Percentiles rank a stretch among this genome's conserved stretches.
Evolutionary conservation across 805 yeast species (phyloP).

Genomic region (Lipomyces mesembrius): DNA sequence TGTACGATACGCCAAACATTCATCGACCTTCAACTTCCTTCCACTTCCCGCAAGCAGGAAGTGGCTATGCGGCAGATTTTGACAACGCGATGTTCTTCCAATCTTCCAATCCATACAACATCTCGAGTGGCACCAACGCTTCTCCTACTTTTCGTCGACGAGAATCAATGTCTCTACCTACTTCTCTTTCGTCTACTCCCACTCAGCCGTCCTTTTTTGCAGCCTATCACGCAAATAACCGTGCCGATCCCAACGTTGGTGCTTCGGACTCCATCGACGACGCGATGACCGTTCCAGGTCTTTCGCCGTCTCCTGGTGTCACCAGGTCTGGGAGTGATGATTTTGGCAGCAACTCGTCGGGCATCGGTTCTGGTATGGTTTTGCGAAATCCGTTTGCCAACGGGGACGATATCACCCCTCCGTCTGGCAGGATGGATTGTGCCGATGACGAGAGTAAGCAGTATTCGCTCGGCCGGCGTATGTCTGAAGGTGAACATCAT

Average conservation of each 20-base stretch:
- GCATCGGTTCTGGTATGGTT: constrained; percentile 1
- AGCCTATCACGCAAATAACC: constrained; percentile 9
- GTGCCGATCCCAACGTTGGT: constrained; percentile 2
- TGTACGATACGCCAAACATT: constrained; percentile 30
- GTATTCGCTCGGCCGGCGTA: constrained; percentile 30
- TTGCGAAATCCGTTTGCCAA: constrained; percentile 22
- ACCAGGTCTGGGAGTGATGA: constrained; percentile 11
- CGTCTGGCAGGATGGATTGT: constrained; percentile 1
- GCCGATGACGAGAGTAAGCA: constrained; percentile 4
- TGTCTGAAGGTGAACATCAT: constrained; percentile 31
- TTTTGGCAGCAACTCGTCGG: not conserved
- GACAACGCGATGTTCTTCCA: not conserved
- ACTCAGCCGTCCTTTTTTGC: constrained; percentile 32
- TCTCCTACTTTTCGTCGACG: constrained; percentile 26
- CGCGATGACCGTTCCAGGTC: constrained; percentile 15
- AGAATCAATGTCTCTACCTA: constrained; percentile 33
- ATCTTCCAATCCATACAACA: not conserved
- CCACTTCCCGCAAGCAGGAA: constrained; percentile 15
- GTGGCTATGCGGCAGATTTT: not conserved
- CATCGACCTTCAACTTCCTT: constrained; percentile 30
- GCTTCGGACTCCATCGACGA: constrained; percentile 7
- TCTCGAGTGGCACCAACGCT: not conserved
- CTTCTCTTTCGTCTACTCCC: constrained; percentile 36
- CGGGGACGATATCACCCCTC: constrained; percentile 6
- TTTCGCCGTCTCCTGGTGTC: constrained; percentile 22